phyloP scores from a whole-genome alignment of 805 yeast species.

The Schwanniomyces pseudopolymorphus region DNA sequence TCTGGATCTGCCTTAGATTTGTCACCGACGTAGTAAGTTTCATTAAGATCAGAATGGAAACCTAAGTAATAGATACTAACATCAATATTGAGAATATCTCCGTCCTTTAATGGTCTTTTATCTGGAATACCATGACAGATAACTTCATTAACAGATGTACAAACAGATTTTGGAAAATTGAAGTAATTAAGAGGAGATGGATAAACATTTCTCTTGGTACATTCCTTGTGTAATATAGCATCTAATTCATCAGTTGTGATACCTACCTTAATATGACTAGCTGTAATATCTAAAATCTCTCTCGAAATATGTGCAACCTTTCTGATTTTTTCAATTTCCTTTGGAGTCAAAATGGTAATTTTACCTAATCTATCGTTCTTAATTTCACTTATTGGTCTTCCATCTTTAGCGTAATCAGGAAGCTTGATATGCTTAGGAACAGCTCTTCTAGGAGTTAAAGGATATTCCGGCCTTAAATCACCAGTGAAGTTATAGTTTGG shows the following conservation, averaged over 20 bases:
- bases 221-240: constrained; percentile 80
- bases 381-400: constrained; percentile 78
- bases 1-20: constrained; percentile 79
- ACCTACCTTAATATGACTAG: constrained; percentile 81
- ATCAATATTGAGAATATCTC: constrained; percentile 92
- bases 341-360: constrained; percentile 62
- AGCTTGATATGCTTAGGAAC: constrained; percentile 68
- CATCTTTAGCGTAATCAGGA: constrained; percentile 85
- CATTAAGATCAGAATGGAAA: constrained; percentile 91
- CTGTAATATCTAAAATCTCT: constrained; percentile 88
- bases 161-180: constrained; percentile 87
- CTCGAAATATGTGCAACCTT: constrained; percentile 75
- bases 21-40: constrained; percentile 94
- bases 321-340: constrained; percentile 72
- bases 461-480: constrained; percentile 72
- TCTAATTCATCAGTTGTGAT: constrained; percentile 92
- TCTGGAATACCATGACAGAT: constrained; percentile 98
- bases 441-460: constrained; percentile 67
- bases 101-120: constrained; percentile 79
- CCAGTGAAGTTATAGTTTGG: constrained; percentile 79
- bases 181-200: constrained; percentile 95
- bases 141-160: constrained; percentile 93
- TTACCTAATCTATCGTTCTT: constrained; percentile 65
- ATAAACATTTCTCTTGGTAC: constrained; percentile 83
- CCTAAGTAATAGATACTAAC: constrained; percentile 85